Conservation (phyloP, 768 basidiomycete species). For the Butyriboletus loyo region DNA sequence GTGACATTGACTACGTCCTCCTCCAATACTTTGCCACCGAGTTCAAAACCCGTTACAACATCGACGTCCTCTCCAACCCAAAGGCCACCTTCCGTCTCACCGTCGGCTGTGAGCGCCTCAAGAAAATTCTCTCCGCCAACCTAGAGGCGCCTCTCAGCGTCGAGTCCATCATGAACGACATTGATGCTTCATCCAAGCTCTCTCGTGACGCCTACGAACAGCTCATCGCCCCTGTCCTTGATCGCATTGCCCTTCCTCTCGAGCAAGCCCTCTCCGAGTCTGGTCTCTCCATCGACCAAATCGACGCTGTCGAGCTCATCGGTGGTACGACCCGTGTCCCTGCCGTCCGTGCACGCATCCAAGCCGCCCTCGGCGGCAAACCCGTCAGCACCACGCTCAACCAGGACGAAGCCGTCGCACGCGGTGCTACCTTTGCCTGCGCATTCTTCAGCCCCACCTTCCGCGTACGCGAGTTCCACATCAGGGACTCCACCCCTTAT, state of each 20-base stretch:
- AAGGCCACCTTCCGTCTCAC: slow-evolving; percentile 91
- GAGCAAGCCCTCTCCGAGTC: slow-evolving; percentile 77
- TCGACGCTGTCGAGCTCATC: slow-evolving; percentile 89
- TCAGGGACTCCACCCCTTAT: slow-evolving; percentile 83
- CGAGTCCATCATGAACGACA: slow-evolving; percentile 94
- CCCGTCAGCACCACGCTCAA: slow-evolving; percentile 89
- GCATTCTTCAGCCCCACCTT: slow-evolving; percentile 97
- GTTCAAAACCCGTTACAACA: slow-evolving; percentile 97
- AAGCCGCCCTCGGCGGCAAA: slow-evolving; percentile 79
- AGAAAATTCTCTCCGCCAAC: slow-evolving; percentile 96
- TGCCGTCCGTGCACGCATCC: slow-evolving; percentile 84
- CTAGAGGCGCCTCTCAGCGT: slow-evolving; percentile 84
- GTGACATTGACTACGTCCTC: slow-evolving; percentile 92
- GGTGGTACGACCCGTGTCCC: slow-evolving; percentile 94
- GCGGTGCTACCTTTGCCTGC: slow-evolving; percentile 95
- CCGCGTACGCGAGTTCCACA: slow-evolving; percentile 93
- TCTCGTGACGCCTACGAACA: slow-evolving; percentile 78
- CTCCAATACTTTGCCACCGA: slow-evolving; percentile 85
- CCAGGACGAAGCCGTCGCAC: slow-evolving; percentile 95
- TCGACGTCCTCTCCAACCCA: slow-evolving; percentile 87
- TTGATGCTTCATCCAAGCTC: slow-evolving; percentile 87
- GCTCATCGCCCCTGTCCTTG: slow-evolving; percentile 73
- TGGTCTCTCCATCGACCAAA: slow-evolving; percentile 76
- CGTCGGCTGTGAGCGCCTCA: slow-evolving; percentile 88
- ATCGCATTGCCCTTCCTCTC: slow-evolving; percentile 73